Base-by-base conservation (phyloP, 2,329 filamentous ascomycete genomes). In the Fusarium duplospermum region DNA sequence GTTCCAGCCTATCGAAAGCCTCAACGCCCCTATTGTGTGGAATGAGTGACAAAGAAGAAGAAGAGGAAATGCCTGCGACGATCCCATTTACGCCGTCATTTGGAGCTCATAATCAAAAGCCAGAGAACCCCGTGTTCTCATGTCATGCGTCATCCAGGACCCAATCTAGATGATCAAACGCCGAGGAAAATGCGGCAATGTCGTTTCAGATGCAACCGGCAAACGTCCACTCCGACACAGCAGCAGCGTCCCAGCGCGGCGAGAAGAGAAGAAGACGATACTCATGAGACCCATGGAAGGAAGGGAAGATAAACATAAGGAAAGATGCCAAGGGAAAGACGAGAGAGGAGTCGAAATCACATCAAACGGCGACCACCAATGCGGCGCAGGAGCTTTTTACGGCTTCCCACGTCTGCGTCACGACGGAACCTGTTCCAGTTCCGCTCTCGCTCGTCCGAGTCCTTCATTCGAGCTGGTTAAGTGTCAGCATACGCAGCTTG, bases 401-500 rank as follows among this genome's bases (percentile, higher is more conserved):
- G 81, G 36, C 77, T 75, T 29, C 74, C 73, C 31, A 67, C 77
- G 22, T 86, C 83, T 18, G 82, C 69, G 29, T 84, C 83, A 10
- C 81, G 80, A 40, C 86, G 83, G 73, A 84, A 83, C 57, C 81
- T 80, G 59, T 80, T 83, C 86, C 84, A 88, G 80, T 81, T 85
- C 69, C 83, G 83, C 71, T 88, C 84, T n/a, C 87, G 86, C 62
- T 87, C 84, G 36, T 89, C 87, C 73, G 82, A 83, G 68, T 85
- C 84, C 68, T 81, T 85, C 83, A 88, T 87, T 70, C 89, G 87
- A 27, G 83, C 88, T 90, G 52, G 20, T 47, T 3, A 6, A n/a
- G 14, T 36, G 67, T 79, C 69, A 76, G 72, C 47, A 52, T 36
- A 33, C 38, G 11, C 36, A 66, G 38, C 9, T 27, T n/a, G 13